phyloP scores from a whole-genome alignment of 2,329 filamentous ascomycete genomes.

The Trichophyton mentagrophytes region DNA sequence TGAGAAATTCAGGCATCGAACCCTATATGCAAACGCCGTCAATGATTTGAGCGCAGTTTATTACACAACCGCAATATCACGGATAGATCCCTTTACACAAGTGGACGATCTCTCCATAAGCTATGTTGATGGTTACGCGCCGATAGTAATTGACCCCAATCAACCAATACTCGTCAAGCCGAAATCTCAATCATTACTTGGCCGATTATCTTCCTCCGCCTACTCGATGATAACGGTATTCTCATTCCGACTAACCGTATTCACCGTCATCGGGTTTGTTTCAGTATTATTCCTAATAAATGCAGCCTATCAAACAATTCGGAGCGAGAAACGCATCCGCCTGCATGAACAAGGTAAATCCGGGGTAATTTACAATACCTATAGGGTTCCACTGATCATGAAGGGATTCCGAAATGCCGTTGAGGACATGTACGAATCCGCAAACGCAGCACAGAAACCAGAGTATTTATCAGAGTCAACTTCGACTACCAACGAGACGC shows the following conservation, averaged over 20 bases:
- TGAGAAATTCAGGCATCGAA: conserved; percentile 59
- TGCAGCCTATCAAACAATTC: conserved; percentile 60
- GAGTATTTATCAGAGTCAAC: conserved; percentile 55
- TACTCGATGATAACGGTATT: conserved; percentile 39
- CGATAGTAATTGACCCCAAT: conserved; percentile 56
- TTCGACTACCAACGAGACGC: conserved; percentile 13
- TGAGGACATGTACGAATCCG: conserved; percentile 62
- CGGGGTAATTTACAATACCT: conserved; percentile 55
- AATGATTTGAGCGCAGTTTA: conserved; percentile 74
- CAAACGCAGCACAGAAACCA: conserved; percentile 55
- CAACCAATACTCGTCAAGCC: conserved; percentile 21
- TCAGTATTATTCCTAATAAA: conserved; percentile 61
- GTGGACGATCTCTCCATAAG: conserved; percentile 56
- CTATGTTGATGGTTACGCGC: conserved; percentile 59
- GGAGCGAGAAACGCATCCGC: conserved; percentile 60
- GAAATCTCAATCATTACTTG: conserved; percentile 15
- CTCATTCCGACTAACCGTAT: conserved; percentile 52
- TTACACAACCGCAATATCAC: conserved; percentile 69
- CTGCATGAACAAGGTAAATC: conserved; percentile 60
- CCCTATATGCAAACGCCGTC: conserved; percentile 71
- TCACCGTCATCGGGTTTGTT: conserved; percentile 61
- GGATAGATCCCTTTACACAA: conserved; percentile 63
- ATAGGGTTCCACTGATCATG: conserved; percentile 63
- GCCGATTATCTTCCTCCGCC: conserved; percentile 9
- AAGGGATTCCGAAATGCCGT: conserved; percentile 63